Conservation (phyloP, 257 asterid genomes). For the Przewalskia tangutica region DNA sequence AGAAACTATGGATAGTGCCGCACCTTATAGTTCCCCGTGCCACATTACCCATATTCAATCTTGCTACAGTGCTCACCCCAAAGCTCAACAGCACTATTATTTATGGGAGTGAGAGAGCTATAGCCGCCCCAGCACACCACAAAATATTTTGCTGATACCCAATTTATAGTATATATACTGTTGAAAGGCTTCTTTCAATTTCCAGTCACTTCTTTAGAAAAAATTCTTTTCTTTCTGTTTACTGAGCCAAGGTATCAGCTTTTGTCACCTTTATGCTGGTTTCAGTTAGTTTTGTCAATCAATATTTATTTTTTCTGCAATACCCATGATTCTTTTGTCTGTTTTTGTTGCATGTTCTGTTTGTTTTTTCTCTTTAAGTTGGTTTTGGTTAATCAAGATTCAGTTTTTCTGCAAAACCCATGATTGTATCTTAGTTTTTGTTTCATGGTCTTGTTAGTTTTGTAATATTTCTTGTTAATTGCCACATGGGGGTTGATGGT, state of each 20-base stretch:
- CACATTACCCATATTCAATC: constrained; percentile 1
- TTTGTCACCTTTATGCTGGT: not conserved
- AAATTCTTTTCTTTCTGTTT: not conserved
- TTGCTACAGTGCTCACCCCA: not conserved
- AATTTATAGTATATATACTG: not conserved
- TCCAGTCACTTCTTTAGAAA: not conserved
- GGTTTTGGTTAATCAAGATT: constrained; percentile 1
- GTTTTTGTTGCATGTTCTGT: not conserved
- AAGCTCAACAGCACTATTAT: no score
- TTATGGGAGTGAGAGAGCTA: not conserved
- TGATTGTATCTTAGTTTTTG: not conserved
- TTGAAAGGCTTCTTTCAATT: not conserved
- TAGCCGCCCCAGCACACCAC: constrained; percentile 1
- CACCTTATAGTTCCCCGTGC: constrained; percentile 8
- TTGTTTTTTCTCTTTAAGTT: not conserved
- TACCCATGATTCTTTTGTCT: not conserved
- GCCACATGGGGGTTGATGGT: not conserved
- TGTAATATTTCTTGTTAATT: not conserved
- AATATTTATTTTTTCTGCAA: not conserved
- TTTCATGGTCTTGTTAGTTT: not conserved
- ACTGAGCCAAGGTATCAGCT: constrained; percentile 1
- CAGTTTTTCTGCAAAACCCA: not conserved
- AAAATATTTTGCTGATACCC: not conserved
- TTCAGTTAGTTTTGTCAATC: not conserved
- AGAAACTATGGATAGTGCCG: constrained; percentile 2